Evolutionary conservation across 768 basidiomycete genomes (phyloP).

Genomic region (Amanita molliuscula): DNA sequence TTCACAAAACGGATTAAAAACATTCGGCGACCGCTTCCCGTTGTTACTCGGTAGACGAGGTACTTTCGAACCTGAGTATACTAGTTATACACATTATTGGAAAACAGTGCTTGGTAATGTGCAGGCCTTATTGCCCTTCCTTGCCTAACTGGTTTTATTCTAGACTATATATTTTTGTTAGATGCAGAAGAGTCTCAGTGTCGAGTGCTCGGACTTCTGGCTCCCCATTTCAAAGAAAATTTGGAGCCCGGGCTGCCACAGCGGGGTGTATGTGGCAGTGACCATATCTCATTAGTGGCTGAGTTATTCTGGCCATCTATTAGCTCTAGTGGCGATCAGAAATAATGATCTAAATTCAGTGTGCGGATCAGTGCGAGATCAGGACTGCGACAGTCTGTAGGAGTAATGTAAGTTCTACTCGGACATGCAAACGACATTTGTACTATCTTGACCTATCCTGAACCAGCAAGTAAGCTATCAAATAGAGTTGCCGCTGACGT

Average conservation of each 20-base stretch:
- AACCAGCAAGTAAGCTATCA: slow-evolving; percentile 78
- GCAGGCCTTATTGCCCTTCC: neutral
- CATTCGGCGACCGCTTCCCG: slow-evolving; percentile 41
- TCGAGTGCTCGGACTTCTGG: slow-evolving; percentile 43
- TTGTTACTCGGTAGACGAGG: slow-evolving; percentile 37
- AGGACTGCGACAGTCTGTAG: neutral
- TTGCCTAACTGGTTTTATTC: neutral
- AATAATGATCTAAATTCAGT: neutral
- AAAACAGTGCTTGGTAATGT: slow-evolving; percentile 65
- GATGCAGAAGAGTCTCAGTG: slow-evolving; percentile 28
- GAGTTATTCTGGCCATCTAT: slow-evolving; percentile 34
- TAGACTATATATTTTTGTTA: slow-evolving; percentile 87
- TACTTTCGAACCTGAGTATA: slow-evolving; percentile 70
- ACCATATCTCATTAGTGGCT: slow-evolving; percentile 74
- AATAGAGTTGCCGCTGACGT: slow-evolving; percentile 76
- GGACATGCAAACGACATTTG: neutral
- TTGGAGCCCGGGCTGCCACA: slow-evolving; percentile 73
- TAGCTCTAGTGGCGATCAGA: slow-evolving; percentile 8
- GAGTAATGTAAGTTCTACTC: neutral
- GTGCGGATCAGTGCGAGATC: neutral
- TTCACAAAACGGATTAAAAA: slow-evolving; percentile 16
- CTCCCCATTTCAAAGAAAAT: slow-evolving; percentile 46
- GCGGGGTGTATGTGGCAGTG: slow-evolving; percentile 70
- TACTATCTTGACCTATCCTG: slow-evolving; percentile 47
- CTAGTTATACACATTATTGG: slow-evolving; percentile 86